phyloP scores from a whole-genome alignment of 108 stramenopile genomes.

The Conticribra weissflogii region DNA sequence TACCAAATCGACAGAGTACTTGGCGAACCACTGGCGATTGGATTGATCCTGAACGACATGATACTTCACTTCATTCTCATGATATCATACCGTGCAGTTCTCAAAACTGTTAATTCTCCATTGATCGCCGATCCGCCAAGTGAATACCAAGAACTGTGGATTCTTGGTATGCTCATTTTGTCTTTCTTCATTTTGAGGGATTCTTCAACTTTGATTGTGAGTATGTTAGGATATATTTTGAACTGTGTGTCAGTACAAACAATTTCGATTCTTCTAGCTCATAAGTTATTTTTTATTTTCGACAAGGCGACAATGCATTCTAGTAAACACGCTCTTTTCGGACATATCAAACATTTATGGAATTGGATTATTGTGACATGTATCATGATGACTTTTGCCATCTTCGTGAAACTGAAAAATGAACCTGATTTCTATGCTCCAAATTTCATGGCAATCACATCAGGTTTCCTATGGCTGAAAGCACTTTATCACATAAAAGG shows the following conservation, averaged over 20 bases:
- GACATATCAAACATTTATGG: neutral
- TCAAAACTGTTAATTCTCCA: neutral
- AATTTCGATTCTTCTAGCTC: too few relatives aligned
- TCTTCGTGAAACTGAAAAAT: neutral
- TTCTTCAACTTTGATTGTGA: neutral
- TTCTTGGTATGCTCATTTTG: neutral
- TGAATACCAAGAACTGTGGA: neutral
- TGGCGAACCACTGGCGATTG: neutral
- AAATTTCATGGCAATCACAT: neutral
- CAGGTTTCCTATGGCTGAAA: neutral
- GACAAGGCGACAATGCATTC: neutral
- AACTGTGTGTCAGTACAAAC: too few relatives aligned
- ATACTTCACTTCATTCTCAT: neutral
- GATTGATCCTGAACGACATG: neutral
- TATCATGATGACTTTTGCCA: neutral
- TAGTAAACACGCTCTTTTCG: neutral
- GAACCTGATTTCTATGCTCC: neutral
- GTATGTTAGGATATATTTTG: too few relatives aligned
- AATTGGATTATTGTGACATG: neutral
- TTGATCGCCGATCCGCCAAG: neutral
- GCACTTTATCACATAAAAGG: neutral
- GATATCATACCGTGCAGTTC: neutral
- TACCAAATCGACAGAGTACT: neutral
- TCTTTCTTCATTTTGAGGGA: neutral
- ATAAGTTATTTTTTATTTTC: too few relatives aligned